Evolutionary conservation across 345 rosid species (phyloP).

Genomic region (Laguncularia racemosa): DNA sequence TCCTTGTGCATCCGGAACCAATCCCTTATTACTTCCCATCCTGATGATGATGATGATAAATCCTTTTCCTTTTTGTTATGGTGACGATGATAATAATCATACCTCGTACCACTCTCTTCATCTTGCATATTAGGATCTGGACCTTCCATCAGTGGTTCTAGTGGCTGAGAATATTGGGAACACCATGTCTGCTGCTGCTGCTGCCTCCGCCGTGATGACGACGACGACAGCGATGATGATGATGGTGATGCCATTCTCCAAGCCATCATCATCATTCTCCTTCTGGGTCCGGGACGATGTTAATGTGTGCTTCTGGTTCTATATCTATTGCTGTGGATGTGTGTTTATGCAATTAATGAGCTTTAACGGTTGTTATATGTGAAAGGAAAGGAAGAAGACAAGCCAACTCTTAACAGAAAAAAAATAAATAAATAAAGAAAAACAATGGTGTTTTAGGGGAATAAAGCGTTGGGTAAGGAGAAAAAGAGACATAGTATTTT

Average conservation of each 20-base stretch:
- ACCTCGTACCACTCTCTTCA: conserved; percentile 16
- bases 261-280: background rate
- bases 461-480: background rate
- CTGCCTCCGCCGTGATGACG: conserved; percentile 3
- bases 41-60: no score
- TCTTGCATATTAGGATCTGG: conserved; percentile 91
- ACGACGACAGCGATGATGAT: background rate
- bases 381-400: background rate
- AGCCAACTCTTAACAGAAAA: background rate
- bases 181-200: conserved; percentile 44
- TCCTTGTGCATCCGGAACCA: conserved; percentile 88
- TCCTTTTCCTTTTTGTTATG: conserved; percentile 61
- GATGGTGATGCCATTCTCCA: background rate
- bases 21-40: conserved; percentile 81
- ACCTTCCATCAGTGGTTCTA: conserved; percentile 91
- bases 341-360: background rate
- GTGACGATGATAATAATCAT: background rate
- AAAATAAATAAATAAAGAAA: background rate
- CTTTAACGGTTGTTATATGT: no score
- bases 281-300: no score
- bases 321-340: no score
- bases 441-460: background rate
- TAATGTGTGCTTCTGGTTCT: background rate
- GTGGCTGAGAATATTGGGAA: conserved; percentile 37
- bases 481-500: background rate